Evolutionary conservation across 2,329 filamentous ascomycete genomes (phyloP).

Genomic region (Pseudogymnoascus sp.): DNA sequence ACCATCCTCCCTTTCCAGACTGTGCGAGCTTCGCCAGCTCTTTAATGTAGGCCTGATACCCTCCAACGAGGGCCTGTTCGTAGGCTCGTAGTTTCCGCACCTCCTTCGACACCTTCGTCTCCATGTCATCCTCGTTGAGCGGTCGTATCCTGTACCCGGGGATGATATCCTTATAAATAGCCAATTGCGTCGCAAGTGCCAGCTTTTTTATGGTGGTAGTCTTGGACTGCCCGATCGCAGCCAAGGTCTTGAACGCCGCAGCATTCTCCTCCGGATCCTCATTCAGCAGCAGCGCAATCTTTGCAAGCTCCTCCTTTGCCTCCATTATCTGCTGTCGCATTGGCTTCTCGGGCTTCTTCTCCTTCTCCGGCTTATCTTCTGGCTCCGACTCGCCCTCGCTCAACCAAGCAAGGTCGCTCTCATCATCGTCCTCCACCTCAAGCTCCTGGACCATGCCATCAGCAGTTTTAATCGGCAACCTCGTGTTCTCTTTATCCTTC

Average conservation of each 20-base stretch:
- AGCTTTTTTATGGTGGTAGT: conserved; percentile 76
- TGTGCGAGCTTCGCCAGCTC: conserved; percentile 63
- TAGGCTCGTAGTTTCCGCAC: conserved; percentile 74
- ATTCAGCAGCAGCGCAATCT: conserved; percentile 71
- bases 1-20: conserved; percentile 33
- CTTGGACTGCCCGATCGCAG: conserved; percentile 60
- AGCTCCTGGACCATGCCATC: conserved; percentile 64
- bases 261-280: conserved; percentile 90
- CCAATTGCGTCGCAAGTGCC: conserved; percentile 74
- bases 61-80: conserved; percentile 77
- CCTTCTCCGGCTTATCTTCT: conserved; percentile 39
- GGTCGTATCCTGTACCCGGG: conserved; percentile 92
- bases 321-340: conserved; percentile 71
- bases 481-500: conserved; percentile 60
- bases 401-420: conserved; percentile 56
- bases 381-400: conserved; percentile 41
- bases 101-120: conserved; percentile 83
- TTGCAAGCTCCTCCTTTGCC: conserved; percentile 87
- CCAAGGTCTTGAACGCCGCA: conserved; percentile 67
- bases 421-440: conserved; percentile 44
- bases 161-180: conserved; percentile 92
- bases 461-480: conserved; percentile 77
- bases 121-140: conserved; percentile 62
- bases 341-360: conserved; percentile 56
- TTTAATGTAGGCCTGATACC: conserved; percentile 79